Evolutionary conservation across 352 stramenopile genomes (phyloP).

Genomic region (Phytophthora kernoviae): DNA sequence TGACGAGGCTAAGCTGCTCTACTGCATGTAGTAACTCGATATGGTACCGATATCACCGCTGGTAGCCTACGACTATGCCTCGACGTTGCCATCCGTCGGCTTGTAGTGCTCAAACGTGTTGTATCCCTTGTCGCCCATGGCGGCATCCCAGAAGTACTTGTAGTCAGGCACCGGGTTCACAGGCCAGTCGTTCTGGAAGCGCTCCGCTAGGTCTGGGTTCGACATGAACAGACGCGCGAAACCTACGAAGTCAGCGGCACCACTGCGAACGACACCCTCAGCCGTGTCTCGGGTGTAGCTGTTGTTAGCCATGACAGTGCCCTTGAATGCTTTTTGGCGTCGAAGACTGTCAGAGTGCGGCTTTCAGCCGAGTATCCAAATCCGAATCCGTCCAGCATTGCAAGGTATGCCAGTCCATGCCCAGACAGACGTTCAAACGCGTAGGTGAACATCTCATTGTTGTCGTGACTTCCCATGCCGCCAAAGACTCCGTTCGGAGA

Average conservation of each 20-base stretch:
- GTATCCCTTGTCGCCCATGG: slow-evolving; percentile 14
- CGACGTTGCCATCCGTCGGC: background rate
- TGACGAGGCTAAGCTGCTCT: too few relatives aligned
- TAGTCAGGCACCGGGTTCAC: slow-evolving; percentile 2
- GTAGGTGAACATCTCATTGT: slow-evolving; percentile 35
- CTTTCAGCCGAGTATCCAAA: slow-evolving; percentile 15
- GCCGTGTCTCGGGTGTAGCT: slow-evolving; percentile 27
- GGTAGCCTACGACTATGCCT: background rate
- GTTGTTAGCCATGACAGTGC: slow-evolving; percentile 18
- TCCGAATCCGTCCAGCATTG: slow-evolving; percentile 21
- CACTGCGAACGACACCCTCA: slow-evolving; percentile 23
- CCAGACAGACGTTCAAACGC: slow-evolving; percentile 14
- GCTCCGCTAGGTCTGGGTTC: slow-evolving; percentile 40
- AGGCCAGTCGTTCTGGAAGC: slow-evolving; percentile 23
- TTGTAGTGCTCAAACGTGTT: slow-evolving; percentile 7
- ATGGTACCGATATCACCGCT: too few relatives aligned
- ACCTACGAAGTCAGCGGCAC: slow-evolving; percentile 27
- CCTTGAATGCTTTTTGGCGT: slow-evolving; percentile 28
- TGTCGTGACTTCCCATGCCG: slow-evolving; percentile 26
- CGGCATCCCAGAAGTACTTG: slow-evolving; percentile 16
- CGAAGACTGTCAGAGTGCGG: slow-evolving; percentile 8
- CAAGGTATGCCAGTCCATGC: slow-evolving; percentile 17
- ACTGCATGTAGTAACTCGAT: too few relatives aligned
- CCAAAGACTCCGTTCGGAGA: slow-evolving; percentile 25
- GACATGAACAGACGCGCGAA: slow-evolving; percentile 39